Evolutionary conservation across 2,329 filamentous ascomycete genomes (phyloP), one percentile per base, ranked within the genome.

Genomic region (Ceratocystis papillata): DNA sequence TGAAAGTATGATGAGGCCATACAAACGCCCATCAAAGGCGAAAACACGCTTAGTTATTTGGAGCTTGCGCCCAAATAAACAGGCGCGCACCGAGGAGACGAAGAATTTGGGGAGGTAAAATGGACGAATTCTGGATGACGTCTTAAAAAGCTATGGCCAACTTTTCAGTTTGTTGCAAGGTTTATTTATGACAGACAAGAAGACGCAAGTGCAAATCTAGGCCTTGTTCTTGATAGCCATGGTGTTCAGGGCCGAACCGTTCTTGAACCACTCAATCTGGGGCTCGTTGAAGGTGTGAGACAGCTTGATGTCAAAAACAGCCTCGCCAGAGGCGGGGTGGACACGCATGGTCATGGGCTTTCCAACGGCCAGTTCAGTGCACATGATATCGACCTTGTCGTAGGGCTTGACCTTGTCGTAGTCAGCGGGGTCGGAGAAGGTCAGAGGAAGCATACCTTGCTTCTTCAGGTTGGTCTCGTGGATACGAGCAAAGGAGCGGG

Each of bases 391-490:
- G 72, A 97, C 77, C 80, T 87, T 92, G 83, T 96, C 94, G 69
- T 94, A 87, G 71, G 91, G 89, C 76, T 88, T 85, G 78, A 99
- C 92, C 85, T 90, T 96, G 78, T 99, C 94, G 79, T 99, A 99
- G 79, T 99, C 94, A 76, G 88, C 93, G 67, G 93, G 93, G 76
- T 97, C 87, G 67, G 85, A 79, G 81, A 99, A 99, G 73, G 92
- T 97, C 71, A 99, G 84, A 74, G 94, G 94, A 80, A 99, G 89
- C 93, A 99, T 96, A 80, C 94, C 94, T 86, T 99, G 94, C 88
- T 99, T 99, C 90, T 99, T 99, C 82, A 99, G 80, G 86, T 99
- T 99, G 82, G 94, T 99, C 84, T 99, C 94, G 84, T 99, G 94
- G 75, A 99, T 99, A 88, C 94, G 94, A 74, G 94, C 94, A 76